Evolutionary conservation across 805 yeast species (phyloP), one percentile per base, ranked within the genome.

Genomic region (Kuraishia ogatae): DNA sequence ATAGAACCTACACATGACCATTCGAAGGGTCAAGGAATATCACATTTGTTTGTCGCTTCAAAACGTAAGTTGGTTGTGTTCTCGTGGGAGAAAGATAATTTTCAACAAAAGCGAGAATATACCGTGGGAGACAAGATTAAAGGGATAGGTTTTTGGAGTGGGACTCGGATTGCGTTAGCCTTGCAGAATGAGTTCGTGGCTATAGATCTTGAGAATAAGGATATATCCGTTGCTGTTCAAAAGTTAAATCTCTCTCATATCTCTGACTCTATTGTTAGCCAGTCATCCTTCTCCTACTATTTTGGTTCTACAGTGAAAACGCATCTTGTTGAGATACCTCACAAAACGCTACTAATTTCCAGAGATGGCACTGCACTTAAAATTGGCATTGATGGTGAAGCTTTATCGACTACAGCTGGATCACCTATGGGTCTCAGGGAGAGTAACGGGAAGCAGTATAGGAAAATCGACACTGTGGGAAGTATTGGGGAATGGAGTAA

Each of bases 361-460:
- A 66, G 64, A 53, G 64, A 64, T 39, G 48, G 56, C 39, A 60
- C 61, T 49, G 54, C 64, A 7, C 58, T 68, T 20, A 62, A 64
- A 43, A 53, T 65, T 8, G 59, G 61, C 46, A 58, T 55, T 24
- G 61, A 62, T 39, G 54, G 62, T 20, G 66, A 65, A 2, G 17
- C 28, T 4, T 28, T 26, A 17, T 3, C 4, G n/a, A 8, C 24
- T 13, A 17, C 17, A 15, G 5, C 26, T 21, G 17, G 21, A 48
- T n/a, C 22, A 21, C 3, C 11, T n/a, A 3, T 21, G 7, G 19
- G 15, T 22, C 17, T n/a, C 19, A 13, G 20, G 13, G n/a, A 29
- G n/a, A 7, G 29, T 39, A 17, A 35, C 17, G 43, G 17, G n/a
- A 35, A 15, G 43, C 7, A 7, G 43, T 11, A 13, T 17, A 3